Evolutionary conservation across 1,284 basidiomycete species (phyloP).

Genomic region (Stygiomarasmius scandens): DNA sequence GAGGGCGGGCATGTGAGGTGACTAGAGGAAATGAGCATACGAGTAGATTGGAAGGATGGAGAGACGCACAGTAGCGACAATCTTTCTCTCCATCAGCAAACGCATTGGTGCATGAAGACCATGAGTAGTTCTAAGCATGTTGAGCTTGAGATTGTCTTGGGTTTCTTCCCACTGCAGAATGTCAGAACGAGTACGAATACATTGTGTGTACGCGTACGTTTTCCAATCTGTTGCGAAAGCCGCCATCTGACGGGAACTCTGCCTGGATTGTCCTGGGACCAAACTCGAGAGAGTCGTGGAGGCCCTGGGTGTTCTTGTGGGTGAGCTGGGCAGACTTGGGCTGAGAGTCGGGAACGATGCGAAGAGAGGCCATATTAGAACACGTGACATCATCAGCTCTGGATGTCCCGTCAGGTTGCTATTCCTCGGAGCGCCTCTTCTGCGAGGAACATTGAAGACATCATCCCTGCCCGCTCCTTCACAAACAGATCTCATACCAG

Average conservation of each 20-base stretch:
- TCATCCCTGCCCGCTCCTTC: slow-evolving; percentile 59
- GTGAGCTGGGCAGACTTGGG: slow-evolving; percentile 67
- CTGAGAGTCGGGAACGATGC: slow-evolving; percentile 62
- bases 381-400: too few relatives aligned
- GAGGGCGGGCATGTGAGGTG: slow-evolving; percentile 64
- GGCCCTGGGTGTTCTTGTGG: slow-evolving; percentile 71
- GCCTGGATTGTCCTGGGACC: slow-evolving; percentile 76
- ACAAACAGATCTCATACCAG: slow-evolving; percentile 34
- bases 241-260: slow-evolving; percentile 61
- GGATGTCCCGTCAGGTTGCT: background rate
- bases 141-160: slow-evolving; percentile 86
- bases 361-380: slow-evolving; percentile 51
- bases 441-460: slow-evolving; percentile 60
- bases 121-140: slow-evolving; percentile 82
- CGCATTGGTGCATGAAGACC: slow-evolving; percentile 90
- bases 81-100: slow-evolving; percentile 91
- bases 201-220: slow-evolving; percentile 50
- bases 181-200: background rate
- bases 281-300: slow-evolving; percentile 79
- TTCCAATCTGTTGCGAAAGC: slow-evolving; percentile 65
- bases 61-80: slow-evolving; percentile 71
- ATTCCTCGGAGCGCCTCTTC: slow-evolving; percentile 34
- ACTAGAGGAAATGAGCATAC: slow-evolving; percentile 38
- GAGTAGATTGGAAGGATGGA: background rate
- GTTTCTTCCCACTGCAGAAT: slow-evolving; percentile 85